phyloP scores from a whole-genome alignment of 345 rosid species.

The Eucalyptus pauciflora region DNA sequence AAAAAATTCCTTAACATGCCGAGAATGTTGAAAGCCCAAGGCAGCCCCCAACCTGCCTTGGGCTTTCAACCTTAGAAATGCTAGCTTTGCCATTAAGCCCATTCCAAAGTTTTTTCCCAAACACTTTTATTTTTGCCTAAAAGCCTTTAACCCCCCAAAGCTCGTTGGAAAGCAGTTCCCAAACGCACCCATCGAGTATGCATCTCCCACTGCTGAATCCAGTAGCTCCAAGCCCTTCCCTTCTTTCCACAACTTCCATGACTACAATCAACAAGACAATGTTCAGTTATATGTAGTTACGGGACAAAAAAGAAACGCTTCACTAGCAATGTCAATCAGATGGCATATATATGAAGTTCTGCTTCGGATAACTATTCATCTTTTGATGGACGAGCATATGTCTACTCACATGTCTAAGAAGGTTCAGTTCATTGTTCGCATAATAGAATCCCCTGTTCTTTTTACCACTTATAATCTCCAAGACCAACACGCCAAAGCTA shows the following conservation, averaged over 20 bases:
- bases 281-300: neutral
- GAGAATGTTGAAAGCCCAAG: too few relatives aligned
- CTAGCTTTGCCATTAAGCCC: too few relatives aligned
- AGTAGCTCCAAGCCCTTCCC: conserved; percentile 36
- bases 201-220: conserved; percentile 18
- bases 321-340: neutral
- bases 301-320: neutral
- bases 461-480: conserved; percentile 56
- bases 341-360: neutral
- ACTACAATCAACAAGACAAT: conserved; percentile 8
- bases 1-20: too few relatives aligned
- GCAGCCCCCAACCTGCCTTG: too few relatives aligned
- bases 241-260: conserved; percentile 61
- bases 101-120: too few relatives aligned
- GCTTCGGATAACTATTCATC: neutral
- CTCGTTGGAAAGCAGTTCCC: too few relatives aligned
- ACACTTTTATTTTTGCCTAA: too few relatives aligned
- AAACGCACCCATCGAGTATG: conserved; percentile 31
- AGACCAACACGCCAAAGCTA: conserved; percentile 15
- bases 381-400: neutral
- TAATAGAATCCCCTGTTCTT: conserved; percentile 63
- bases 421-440: conserved; percentile 45
- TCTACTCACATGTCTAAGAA: conserved; percentile 62
- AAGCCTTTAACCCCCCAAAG: too few relatives aligned
- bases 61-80: too few relatives aligned